These are phyloP conservation scores for Eutrema salsugineum DNA, from an alignment of 441 rosid species.

Conservation along the genomic window DNA sequence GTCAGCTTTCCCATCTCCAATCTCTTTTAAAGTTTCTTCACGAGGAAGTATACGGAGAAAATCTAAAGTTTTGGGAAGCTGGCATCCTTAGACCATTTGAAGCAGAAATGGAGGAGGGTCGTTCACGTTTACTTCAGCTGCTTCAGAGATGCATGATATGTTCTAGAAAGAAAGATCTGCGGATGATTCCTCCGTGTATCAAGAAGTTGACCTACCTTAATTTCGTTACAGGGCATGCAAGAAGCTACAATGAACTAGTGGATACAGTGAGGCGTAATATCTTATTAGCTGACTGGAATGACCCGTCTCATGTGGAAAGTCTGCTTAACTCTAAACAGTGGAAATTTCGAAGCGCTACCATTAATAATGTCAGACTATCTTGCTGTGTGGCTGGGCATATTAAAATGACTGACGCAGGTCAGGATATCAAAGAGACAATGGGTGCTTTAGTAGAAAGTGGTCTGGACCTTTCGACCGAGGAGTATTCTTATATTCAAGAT, in stretches of 20 bases:
- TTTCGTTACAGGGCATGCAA: constrained; percentile 79
- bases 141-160: constrained; percentile 91
- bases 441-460: constrained; percentile 63
- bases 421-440: constrained; percentile 96
- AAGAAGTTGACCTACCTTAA: constrained; percentile 71
- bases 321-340: constrained; percentile 93
- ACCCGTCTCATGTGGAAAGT: constrained; percentile 98
- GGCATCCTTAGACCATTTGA: constrained; percentile 92
- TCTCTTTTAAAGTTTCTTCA: constrained; percentile 92
- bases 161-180: constrained; percentile 89
- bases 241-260: constrained; percentile 92
- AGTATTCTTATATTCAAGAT: constrained; percentile 63
- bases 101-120: constrained; percentile 91
- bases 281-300: constrained; percentile 97
- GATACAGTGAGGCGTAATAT: constrained; percentile 90
- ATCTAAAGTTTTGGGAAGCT: constrained; percentile 84
- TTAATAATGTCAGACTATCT: constrained; percentile 80
- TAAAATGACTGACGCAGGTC: constrained; percentile 77
- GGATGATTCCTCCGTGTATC: constrained; percentile 87
- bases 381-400: constrained; percentile 98
- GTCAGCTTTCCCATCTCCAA: constrained; percentile 86
- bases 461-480: constrained; percentile 60
- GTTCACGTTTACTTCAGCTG: constrained; percentile 63
- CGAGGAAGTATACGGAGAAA: constrained; percentile 85
- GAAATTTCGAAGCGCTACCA: constrained; percentile 73